Evolutionary conservation across 352 stramenopile species (phyloP).

Genomic region (Globisporangium nagaii): DNA sequence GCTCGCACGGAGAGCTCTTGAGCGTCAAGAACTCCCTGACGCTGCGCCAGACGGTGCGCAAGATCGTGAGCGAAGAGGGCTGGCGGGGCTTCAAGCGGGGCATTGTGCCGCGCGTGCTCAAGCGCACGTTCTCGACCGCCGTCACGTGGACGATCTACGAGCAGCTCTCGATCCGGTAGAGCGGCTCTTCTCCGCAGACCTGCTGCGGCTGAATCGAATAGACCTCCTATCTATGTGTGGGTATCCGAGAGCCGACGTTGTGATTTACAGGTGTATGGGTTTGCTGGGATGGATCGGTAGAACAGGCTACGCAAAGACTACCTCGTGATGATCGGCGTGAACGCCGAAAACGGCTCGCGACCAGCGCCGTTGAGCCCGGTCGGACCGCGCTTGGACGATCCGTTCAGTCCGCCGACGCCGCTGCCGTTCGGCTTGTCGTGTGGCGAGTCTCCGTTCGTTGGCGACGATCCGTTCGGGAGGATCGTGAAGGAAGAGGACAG

Average conservation of each 20-base stretch:
- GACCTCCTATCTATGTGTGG: slow-evolving; percentile 9
- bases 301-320: too few relatives aligned
- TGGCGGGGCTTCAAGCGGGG: slow-evolving; percentile 91
- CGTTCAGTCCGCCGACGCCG: slow-evolving; percentile 15
- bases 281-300: too few relatives aligned
- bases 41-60: slow-evolving; percentile 58
- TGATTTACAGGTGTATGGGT: neutral
- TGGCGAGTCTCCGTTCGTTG: slow-evolving; percentile 11
- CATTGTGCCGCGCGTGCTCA: slow-evolving; percentile 91
- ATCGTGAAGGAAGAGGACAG: slow-evolving; percentile 2
- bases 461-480: slow-evolving; percentile 3
- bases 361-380: slow-evolving; percentile 19
- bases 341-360: slow-evolving; percentile 72
- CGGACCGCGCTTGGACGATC: slow-evolving; percentile 16
- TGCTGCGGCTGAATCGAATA: slow-evolving; percentile 7
- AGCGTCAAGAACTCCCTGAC: slow-evolving; percentile 52
- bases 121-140: slow-evolving; percentile 96
- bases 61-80: slow-evolving; percentile 92
- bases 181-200: too few relatives aligned
- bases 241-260: neutral
- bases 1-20: slow-evolving; percentile 17
- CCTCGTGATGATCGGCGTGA: slow-evolving; percentile 84
- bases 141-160: slow-evolving; percentile 99
- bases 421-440: slow-evolving; percentile 18
- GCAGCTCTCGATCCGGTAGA: slow-evolving; percentile 63